These are phyloP conservation scores for Yarrowia hollandica DNA, from an alignment of 805 yeast species.

Conservation along the genomic window DNA sequence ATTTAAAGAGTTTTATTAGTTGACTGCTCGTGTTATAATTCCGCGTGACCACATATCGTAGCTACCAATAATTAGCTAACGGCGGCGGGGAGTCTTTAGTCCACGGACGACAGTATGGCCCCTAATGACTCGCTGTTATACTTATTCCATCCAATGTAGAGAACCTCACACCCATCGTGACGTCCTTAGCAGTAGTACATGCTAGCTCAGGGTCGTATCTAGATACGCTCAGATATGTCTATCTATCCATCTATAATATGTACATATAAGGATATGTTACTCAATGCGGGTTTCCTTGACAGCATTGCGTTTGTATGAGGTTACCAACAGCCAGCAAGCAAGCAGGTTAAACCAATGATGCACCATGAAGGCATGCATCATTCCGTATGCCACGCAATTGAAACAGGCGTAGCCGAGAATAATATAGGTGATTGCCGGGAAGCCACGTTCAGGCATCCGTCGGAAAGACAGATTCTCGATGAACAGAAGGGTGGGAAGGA, in stretches of 20 bases:
- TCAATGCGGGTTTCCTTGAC: conserved; percentile 16
- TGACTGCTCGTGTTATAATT: too few species aligned
- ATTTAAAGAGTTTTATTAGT: too few species aligned
- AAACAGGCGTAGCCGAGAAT: conserved; percentile 52
- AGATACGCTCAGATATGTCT: too few species aligned
- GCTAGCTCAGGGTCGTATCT: too few species aligned
- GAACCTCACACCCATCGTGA: too few species aligned
- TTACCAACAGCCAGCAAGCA: conserved; percentile 34
- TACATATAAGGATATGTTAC: conserved; percentile 2
- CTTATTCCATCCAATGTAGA: too few species aligned
- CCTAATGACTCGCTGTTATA: too few species aligned
- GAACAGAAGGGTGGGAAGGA: conserved; percentile 67
- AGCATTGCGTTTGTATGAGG: conserved; percentile 3
- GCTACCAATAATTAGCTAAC: too few species aligned
- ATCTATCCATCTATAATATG: neutral
- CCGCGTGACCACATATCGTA: too few species aligned
- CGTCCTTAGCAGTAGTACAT: too few species aligned
- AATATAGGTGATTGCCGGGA: conserved; percentile 42
- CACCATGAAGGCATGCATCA: conserved; percentile 80
- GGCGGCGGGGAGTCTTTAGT: too few species aligned
- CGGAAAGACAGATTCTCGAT: conserved; percentile 57
- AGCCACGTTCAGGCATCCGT: conserved; percentile 43
- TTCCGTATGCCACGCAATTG: conserved; percentile 71
- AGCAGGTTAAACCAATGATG: conserved; percentile 72
- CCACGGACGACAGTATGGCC: too few species aligned